Evolutionary conservation across 306 rosid species (phyloP).

Genomic region (Castanea mollissima): DNA sequence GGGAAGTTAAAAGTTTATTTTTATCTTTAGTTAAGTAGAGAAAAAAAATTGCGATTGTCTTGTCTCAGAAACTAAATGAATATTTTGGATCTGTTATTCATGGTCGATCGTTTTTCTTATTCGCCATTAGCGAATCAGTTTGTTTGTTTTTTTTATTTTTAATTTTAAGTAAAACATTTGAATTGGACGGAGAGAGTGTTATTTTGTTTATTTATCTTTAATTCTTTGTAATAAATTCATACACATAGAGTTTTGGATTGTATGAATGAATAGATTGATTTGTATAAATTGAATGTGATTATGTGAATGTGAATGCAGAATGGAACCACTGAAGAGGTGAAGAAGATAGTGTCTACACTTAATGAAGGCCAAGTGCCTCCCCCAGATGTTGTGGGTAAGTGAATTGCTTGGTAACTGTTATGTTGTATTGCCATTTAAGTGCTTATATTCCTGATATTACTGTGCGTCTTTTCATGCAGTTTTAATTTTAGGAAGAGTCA

Average conservation of each 20-base stretch:
- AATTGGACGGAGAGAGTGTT: not conserved
- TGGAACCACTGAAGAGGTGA: slow-evolving; percentile 85
- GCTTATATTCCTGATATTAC: not conserved
- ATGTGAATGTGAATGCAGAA: slow-evolving; percentile 42
- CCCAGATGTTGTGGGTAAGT: slow-evolving; percentile 79
- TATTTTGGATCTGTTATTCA: not conserved
- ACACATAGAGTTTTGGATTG: not conserved
- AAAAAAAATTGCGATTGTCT: not conserved
- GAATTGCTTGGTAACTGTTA: not conserved
- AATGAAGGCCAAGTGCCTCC: slow-evolving; percentile 78
- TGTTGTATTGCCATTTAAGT: not conserved
- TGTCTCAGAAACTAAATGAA: not conserved
- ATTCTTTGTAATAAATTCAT: not conserved
- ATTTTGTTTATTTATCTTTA: not conserved
- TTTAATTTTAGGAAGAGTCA: too few relatives aligned
- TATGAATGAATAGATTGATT: not conserved
- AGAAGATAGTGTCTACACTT: slow-evolving; percentile 63
- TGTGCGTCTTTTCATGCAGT: not conserved
- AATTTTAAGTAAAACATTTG: too few relatives aligned
- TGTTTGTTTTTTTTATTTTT: too few relatives aligned
- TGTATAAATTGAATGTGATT: not conserved
- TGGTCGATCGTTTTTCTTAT: not conserved
- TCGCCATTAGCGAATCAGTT: not conserved
- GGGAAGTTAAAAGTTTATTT: not conserved
- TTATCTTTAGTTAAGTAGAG: not conserved